A percentile compares a stretch with the other conserved stretches of the same genome.
Conservation (phyloP, 192 early-diverging fungal genomes). For the Rhizophagus clarus region DNA sequence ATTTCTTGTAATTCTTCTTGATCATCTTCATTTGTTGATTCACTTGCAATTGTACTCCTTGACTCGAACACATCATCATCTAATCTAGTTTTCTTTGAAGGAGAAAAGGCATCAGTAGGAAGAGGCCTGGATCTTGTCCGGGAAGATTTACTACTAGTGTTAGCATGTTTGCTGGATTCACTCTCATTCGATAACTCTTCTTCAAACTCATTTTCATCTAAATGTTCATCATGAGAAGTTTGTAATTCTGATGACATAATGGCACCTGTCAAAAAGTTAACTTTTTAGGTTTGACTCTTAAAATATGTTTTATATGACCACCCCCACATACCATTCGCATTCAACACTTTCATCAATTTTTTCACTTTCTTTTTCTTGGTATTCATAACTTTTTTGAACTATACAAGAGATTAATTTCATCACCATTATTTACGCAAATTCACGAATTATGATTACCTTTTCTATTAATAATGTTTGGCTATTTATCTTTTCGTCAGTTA, state of each 20-base stretch:
- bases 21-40: background rate
- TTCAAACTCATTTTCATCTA: background rate
- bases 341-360: slow-evolving; percentile 11
- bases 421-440: too few species aligned
- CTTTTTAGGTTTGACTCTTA: too few species aligned
- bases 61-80: background rate
- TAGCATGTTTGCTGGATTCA: background rate
- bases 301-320: too few species aligned
- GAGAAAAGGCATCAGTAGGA: background rate
- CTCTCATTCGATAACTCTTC: background rate
- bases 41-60: background rate
- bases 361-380: slow-evolving; percentile 19
- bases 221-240: background rate
- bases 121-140: background rate
- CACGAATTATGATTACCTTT: background rate
- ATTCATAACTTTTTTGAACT: slow-evolving; percentile 13
- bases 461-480: slow-evolving; percentile 1
- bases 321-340: background rate
- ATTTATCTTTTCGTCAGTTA: background rate
- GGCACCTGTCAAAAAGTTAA: background rate
- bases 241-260: background rate
- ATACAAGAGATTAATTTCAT: background rate
- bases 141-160: background rate
- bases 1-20: background rate
- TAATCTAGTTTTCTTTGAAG: background rate